Evolutionary conservation across 306 rosid species (phyloP), one percentile per base, ranked within the genome.

Genomic region (Lotus japonicus): DNA sequence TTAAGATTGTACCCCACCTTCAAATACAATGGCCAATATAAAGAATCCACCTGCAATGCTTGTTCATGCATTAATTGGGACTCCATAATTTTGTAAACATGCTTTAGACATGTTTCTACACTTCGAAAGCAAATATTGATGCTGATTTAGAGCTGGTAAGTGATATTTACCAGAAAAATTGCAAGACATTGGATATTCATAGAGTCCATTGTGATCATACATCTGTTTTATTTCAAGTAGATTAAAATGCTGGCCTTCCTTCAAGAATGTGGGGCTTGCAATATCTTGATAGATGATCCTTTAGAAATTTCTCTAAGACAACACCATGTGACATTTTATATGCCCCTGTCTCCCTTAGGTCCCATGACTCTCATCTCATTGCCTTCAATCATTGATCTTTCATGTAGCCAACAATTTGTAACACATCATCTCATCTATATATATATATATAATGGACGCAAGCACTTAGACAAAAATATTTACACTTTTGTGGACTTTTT

Each of bases 321-420:
- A 65, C 44, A 52, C 64, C 84, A 60, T 50, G 85, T 77, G 85
- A 77, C n/a, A 57, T 56, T 38, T 31, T 11, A 31, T 13, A 39
- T 44, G 64, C 17, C 56, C 45, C 41, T 44, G 79, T 72, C 71
- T 59, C 60, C 48, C 16, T 4, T 57, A 31, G 73, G 35, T 46
- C 68, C 68, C 7, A 42, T 39, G 58, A 17, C 9, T 67, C 50
- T n/a, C 4, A 68, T 15, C 28, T 16, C 62, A 14, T 19, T 11
- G 52, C 21, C 45, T 35, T 19, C 48, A n/a, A 4, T 10, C 11
- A 7, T 38, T 2, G 4, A 1, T 38, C 2, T 7, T 7, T 39
- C 36, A 31, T 2, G 31, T 26, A 56, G 38, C 43, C 44, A 51
- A 26, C 16, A 3, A 48, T 26, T 77, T 54, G 9, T 4, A 18